Conservation (phyloP, 208 protist species). For the Crithidia brevicula region DNA sequence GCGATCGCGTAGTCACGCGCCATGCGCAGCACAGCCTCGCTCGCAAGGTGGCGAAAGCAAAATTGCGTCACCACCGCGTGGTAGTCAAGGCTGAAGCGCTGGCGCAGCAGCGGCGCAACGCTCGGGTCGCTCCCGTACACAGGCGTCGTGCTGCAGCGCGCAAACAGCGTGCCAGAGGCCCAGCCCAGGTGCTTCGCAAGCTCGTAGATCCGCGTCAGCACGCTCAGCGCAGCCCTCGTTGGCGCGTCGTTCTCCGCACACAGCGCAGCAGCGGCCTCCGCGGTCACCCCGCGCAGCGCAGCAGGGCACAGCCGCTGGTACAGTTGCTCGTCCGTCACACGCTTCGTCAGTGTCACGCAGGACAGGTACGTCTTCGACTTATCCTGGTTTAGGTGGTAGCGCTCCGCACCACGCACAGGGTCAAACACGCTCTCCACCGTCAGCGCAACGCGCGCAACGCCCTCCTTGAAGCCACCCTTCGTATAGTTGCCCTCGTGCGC, state of each 20-base stretch:
- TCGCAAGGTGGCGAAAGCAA: slow-evolving; percentile 6
- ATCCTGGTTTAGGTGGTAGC: not conserved
- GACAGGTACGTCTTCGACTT: not conserved
- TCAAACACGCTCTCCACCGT: slow-evolving; percentile 11
- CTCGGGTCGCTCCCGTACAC: not conserved
- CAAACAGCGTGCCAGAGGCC: not conserved
- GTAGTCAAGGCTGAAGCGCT: slow-evolving; percentile 7
- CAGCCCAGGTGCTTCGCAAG: not conserved
- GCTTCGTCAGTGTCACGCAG: not conserved
- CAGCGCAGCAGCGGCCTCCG: not conserved
- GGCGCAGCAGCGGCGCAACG: slow-evolving; percentile 1
- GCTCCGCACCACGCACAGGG: not conserved
- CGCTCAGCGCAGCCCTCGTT: not conserved
- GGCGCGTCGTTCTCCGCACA: not conserved
- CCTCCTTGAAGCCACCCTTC: not conserved
- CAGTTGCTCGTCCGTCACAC: not conserved
- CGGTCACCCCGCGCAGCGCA: not conserved
- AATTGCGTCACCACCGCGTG: not conserved
- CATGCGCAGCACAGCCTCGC: not conserved
- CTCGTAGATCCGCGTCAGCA: not conserved
- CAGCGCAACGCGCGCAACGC: not conserved
- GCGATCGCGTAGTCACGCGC: not conserved
- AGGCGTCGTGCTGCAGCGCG: slow-evolving; percentile 3
- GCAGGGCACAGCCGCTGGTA: not conserved
- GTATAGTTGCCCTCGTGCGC: not conserved